Evolutionary conservation across 1,139 yeast genomes (phyloP).

Genomic region (Yueomyces sp.): DNA sequence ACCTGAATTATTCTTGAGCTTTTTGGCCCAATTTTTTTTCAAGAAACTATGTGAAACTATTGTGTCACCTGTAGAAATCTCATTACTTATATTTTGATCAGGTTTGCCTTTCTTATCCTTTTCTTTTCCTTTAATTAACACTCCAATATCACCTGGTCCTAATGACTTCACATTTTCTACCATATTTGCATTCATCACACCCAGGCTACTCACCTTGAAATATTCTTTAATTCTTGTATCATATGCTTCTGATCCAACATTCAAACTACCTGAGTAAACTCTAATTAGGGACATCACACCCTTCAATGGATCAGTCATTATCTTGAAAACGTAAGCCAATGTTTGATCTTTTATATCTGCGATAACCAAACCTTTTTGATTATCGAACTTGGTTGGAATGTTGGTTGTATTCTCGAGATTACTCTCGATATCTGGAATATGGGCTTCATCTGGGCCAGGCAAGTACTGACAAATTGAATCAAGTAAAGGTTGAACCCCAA

Average conservation of each 20-base stretch:
- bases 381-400: slow-evolving; percentile 29
- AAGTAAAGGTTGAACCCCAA: slow-evolving; percentile 88
- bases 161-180: slow-evolving; percentile 59
- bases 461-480: slow-evolving; percentile 69
- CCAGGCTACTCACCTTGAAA: slow-evolving; percentile 52
- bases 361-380: slow-evolving; percentile 37
- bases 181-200: slow-evolving; percentile 80
- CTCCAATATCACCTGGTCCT: slow-evolving; percentile 80
- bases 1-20: slow-evolving; percentile 30
- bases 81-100: slow-evolving; percentile 37
- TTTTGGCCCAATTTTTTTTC: slow-evolving; percentile 36
- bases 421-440: slow-evolving; percentile 40
- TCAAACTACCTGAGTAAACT: slow-evolving; percentile 71
- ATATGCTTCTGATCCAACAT: slow-evolving; percentile 45
- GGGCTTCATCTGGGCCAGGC: slow-evolving; percentile 68
- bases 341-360: slow-evolving; percentile 46
- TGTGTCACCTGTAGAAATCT: slow-evolving; percentile 70
- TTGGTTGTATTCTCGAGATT: slow-evolving; percentile 2
- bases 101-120: slow-evolving; percentile 18
- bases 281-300: slow-evolving; percentile 81
- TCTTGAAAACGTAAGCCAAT: slow-evolving; percentile 86
- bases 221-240: slow-evolving; percentile 63
- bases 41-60: slow-evolving; percentile 40
- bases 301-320: slow-evolving; percentile 68
- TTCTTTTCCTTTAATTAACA: slow-evolving; percentile 27